phyloP scores from a whole-genome alignment of 495 filamentous ascomycete species.

The Delitschia confertaspora region DNA sequence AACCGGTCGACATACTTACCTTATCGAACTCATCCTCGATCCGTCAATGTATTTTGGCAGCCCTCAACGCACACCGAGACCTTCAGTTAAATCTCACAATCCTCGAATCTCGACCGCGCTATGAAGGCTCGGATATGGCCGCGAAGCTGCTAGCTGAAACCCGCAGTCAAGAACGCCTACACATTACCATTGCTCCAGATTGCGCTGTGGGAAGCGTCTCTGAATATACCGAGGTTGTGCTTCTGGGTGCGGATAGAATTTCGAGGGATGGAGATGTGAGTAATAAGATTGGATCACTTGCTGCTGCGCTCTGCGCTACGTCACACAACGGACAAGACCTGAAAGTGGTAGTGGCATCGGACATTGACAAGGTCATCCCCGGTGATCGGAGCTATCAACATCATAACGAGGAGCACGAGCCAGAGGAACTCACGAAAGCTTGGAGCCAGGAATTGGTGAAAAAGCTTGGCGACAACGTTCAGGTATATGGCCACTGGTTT shows the following conservation, averaged over 20 bases:
- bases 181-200: constrained; percentile 50
- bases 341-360: constrained; percentile 47
- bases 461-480: constrained; percentile 21
- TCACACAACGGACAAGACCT: constrained; percentile 37
- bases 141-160: constrained; percentile 37
- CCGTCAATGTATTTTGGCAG: not conserved
- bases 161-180: constrained; percentile 19
- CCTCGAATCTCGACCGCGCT: constrained; percentile 43
- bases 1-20: constrained; percentile 8
- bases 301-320: constrained; percentile 43
- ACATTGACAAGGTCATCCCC: constrained; percentile 53
- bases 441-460: constrained; percentile 10
- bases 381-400: constrained; percentile 34
- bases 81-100: constrained; percentile 5
- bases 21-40: constrained; percentile 7
- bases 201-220: constrained; percentile 49
- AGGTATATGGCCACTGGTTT: constrained; percentile 53
- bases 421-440: constrained; percentile 4
- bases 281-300: constrained; percentile 59
- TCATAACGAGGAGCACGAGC: constrained; percentile 34
- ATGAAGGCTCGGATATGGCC: constrained; percentile 53
- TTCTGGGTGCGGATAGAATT: constrained; percentile 58
- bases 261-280: constrained; percentile 47
- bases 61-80: not conserved
- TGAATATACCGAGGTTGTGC: constrained; percentile 41